Evolutionary conservation across 176 grass and related monocot species (phyloP).

Genomic region (Calamus simplicifolius): DNA sequence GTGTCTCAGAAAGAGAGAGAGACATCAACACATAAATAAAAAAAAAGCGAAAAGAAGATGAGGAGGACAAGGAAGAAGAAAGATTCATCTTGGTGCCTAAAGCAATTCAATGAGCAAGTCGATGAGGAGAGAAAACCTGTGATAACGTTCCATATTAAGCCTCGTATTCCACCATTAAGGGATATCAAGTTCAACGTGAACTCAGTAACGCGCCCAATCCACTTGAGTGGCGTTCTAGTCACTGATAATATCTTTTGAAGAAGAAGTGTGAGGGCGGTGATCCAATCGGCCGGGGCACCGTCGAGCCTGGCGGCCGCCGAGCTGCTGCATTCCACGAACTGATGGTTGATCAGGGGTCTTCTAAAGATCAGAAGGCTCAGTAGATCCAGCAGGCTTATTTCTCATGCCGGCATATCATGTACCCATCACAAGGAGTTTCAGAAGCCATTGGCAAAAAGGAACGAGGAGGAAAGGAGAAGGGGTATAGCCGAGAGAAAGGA

Average conservation of each 20-base stretch:
- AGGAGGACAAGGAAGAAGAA: too few species aligned
- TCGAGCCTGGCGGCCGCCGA: constrained; percentile 1
- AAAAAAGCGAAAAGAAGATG: too few species aligned
- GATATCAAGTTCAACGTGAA: constrained; percentile 45
- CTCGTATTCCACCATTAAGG: constrained; percentile 49
- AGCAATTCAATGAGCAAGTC: too few species aligned
- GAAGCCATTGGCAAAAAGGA: too few species aligned
- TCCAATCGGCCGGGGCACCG: constrained; percentile 10
- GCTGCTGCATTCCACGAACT: constrained; percentile 27
- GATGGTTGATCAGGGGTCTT: constrained; percentile 23
- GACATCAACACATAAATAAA: too few species aligned
- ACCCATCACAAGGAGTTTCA: constrained; percentile 10
- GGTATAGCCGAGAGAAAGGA: too few species aligned
- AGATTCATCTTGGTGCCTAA: too few species aligned
- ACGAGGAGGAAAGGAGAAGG: too few species aligned
- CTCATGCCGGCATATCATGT: constrained; percentile 43
- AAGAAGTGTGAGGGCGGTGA: constrained; percentile 28
- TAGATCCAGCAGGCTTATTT: constrained; percentile 41
- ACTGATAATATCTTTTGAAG: constrained; percentile 27
- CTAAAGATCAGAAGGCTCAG: constrained; percentile 45
- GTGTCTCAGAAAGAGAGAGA: too few species aligned
- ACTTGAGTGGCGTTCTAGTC: constrained; percentile 21
- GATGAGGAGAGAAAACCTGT: not conserved
- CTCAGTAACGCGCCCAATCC: constrained; percentile 26
- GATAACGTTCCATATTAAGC: constrained; percentile 27